Conservation (phyloP, 257 asterid species). For the Ajuga chamaepitys region DNA sequence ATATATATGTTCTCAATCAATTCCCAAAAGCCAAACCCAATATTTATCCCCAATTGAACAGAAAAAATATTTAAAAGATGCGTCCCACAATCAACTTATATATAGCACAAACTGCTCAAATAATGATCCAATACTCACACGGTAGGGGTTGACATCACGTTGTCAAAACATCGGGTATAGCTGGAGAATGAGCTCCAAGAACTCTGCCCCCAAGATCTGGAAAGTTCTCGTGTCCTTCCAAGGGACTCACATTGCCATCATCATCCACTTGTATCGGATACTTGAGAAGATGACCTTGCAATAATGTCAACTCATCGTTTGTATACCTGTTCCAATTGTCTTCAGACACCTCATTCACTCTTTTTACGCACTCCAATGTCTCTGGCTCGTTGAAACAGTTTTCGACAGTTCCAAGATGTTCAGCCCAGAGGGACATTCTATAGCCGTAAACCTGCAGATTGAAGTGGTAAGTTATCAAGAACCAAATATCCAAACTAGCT, state of each 20-base stretch:
- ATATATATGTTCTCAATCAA: background rate
- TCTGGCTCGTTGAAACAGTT: conserved; percentile 47
- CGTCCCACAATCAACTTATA: background rate
- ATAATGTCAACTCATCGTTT: conserved; percentile 26
- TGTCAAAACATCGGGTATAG: conserved; percentile 70
- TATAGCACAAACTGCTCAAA: background rate
- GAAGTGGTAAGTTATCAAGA: background rate
- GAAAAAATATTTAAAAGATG: no score
- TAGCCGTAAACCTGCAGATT: conserved; percentile 64
- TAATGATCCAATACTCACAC: background rate
- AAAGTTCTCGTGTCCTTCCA: conserved; percentile 57
- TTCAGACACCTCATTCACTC: conserved; percentile 56
- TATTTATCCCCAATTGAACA: background rate
- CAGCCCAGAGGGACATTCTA: conserved; percentile 87
- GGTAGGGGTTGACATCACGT: conserved; percentile 31
- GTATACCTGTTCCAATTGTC: conserved; percentile 60
- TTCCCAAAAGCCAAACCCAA: conserved; percentile 6
- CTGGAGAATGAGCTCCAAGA: conserved; percentile 52
- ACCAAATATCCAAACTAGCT: no score
- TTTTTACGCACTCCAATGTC: conserved; percentile 52
- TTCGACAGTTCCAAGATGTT: conserved; percentile 66
- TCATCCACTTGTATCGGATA: conserved; percentile 63
- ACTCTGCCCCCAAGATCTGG: conserved; percentile 86
- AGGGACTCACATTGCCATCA: conserved; percentile 57
- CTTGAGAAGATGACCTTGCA: conserved; percentile 83